These are phyloP conservation scores for Leptosphaerulina australis DNA, from an alignment of 2,329 filamentous ascomycete genomes.

Conservation along the genomic window DNA sequence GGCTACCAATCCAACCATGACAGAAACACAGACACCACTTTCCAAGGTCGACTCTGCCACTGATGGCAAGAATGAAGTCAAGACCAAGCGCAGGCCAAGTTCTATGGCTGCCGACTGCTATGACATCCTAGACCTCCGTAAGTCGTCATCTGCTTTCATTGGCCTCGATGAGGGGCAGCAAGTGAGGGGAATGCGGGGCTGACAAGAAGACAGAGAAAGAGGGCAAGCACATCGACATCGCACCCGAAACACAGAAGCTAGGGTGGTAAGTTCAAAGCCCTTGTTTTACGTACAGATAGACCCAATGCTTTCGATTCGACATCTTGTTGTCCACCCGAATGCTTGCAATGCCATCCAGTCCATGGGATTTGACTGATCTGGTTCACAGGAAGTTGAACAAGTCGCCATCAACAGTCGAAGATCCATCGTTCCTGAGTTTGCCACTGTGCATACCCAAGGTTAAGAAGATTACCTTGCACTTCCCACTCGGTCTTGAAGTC, in stretches of 20 bases:
- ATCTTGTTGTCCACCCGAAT: not conserved
- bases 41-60: constrained; percentile 92
- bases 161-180: constrained; percentile 23
- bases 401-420: constrained; percentile 76
- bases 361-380: constrained; percentile 26
- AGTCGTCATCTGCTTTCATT: constrained; percentile 43
- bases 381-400: constrained; percentile 86
- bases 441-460: constrained; percentile 79
- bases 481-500: constrained; percentile 85
- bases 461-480: constrained; percentile 93
- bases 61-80: constrained; percentile 71
- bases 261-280: constrained; percentile 77
- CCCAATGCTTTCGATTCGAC: not conserved
- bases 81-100: constrained; percentile 69
- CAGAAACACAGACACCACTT: constrained; percentile 62
- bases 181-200: constrained; percentile 42
- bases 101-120: constrained; percentile 74
- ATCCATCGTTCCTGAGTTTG: constrained; percentile 83
- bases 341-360: not conserved
- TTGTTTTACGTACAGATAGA: not conserved
- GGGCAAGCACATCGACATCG: constrained; percentile 72
- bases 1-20: constrained; percentile 53
- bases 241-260: constrained; percentile 82
- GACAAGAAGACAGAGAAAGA: constrained; percentile 68
- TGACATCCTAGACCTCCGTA: constrained; percentile 88